Evolutionary conservation across 1,284 basidiomycete species (phyloP).

Genomic region (Omphalotus olearius): DNA sequence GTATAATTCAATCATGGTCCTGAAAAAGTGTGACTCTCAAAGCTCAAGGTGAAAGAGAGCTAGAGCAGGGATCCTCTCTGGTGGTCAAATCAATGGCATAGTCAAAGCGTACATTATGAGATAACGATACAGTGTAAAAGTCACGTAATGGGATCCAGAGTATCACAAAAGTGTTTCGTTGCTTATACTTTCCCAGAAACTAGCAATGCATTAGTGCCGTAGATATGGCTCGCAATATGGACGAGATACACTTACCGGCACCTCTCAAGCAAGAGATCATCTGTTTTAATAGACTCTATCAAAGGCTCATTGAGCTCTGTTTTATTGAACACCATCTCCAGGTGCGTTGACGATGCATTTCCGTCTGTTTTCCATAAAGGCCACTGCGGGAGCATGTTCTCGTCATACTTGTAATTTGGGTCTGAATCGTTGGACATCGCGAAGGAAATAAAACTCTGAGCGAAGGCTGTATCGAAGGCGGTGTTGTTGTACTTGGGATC

Average conservation of each 20-base stretch:
- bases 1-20: too few relatives aligned
- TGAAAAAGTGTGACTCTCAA: too few relatives aligned
- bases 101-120: too few relatives aligned
- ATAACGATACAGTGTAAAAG: too few relatives aligned
- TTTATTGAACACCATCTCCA: conserved; percentile 3
- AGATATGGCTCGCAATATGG: too few relatives aligned
- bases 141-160: too few relatives aligned
- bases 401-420: not conserved
- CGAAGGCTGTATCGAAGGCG: not conserved
- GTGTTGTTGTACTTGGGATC: not conserved
- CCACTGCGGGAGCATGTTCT: not conserved
- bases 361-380: not conserved
- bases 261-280: not conserved
- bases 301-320: not conserved
- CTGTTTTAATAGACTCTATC: not conserved
- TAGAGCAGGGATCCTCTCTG: too few relatives aligned
- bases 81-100: too few relatives aligned
- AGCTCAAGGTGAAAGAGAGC: too few relatives aligned
- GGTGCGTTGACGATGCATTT: not conserved
- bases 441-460: not conserved
- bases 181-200: not conserved
- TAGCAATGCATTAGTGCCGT: not conserved
- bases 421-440: not conserved
- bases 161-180: not conserved
- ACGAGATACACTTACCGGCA: not conserved